These are phyloP conservation scores for Martensiomyces pterosporus DNA, from an alignment of 192 early-diverging fungal species.

Conservation along the genomic window DNA sequence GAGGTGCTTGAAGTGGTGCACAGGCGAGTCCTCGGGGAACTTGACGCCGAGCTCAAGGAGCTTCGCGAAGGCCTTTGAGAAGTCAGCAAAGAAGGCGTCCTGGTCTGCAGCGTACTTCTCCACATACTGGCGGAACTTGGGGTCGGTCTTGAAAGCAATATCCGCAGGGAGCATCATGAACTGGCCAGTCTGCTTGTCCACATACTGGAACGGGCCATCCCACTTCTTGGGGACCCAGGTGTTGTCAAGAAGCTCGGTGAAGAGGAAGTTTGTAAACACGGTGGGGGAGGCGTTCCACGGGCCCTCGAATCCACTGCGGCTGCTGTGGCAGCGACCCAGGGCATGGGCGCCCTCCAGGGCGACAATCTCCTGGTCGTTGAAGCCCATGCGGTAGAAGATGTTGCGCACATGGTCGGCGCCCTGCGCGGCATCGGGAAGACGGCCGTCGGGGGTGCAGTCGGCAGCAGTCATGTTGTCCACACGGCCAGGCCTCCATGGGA, in stretches of 20 bases:
- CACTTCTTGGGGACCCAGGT: slow-evolving; percentile 81
- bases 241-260: slow-evolving; percentile 69
- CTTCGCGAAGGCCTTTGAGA: slow-evolving; percentile 78
- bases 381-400: slow-evolving; percentile 81
- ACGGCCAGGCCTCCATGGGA: slow-evolving; percentile 74
- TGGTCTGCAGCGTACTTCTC: slow-evolving; percentile 85
- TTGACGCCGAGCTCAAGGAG: slow-evolving; percentile 82
- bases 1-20: slow-evolving; percentile 61
- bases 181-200: slow-evolving; percentile 66
- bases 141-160: slow-evolving; percentile 61
- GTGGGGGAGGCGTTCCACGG: slow-evolving; percentile 91
- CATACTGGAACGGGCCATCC: slow-evolving; percentile 81
- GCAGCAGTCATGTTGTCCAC: slow-evolving; percentile 35
- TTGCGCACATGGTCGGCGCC: slow-evolving; percentile 66
- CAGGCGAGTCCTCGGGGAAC: slow-evolving; percentile 62
- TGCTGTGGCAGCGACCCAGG: slow-evolving; percentile 71
- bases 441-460: slow-evolving; percentile 66
- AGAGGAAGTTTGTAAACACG: slow-evolving; percentile 87
- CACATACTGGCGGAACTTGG: slow-evolving; percentile 68
- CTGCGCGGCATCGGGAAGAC: slow-evolving; percentile 70
- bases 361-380: slow-evolving; percentile 77
- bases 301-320: slow-evolving; percentile 73
- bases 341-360: slow-evolving; percentile 76
- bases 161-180: slow-evolving; percentile 76
- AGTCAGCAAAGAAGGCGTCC: slow-evolving; percentile 86